These are phyloP conservation scores for Chrysoporthe cubensis DNA, from an alignment of 2,329 filamentous ascomycete genomes.

Conservation along the genomic window DNA sequence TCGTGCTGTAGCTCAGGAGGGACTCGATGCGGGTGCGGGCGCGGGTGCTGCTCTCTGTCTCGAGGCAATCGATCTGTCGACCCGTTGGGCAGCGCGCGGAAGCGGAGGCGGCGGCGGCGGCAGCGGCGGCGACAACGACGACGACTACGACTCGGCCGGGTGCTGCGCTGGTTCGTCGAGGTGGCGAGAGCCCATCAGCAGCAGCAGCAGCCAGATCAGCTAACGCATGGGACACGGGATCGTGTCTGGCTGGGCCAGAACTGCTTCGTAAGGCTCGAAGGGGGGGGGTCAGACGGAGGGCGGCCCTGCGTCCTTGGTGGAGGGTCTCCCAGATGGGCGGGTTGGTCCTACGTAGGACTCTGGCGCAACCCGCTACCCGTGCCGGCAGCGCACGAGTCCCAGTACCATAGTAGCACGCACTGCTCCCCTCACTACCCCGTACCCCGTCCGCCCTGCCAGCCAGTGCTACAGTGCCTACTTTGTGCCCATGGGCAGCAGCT, in stretches of 20 bases:
- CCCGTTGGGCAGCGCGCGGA: neutral
- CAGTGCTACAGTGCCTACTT: too few relatives aligned
- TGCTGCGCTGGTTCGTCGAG: slow-evolving; percentile 2
- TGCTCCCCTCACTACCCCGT: too few relatives aligned
- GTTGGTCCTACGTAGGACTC: slow-evolving; percentile 6
- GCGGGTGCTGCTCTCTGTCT: neutral
- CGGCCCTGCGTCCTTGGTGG: neutral
- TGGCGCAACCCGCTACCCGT: neutral
- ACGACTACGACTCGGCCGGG: neutral
- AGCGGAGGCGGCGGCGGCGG: neutral
- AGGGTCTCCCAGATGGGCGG: neutral
- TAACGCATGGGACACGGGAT: neutral
- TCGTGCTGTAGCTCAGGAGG: neutral
- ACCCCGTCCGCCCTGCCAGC: too few relatives aligned
- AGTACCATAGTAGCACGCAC: too few relatives aligned
- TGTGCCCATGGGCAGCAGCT: too few relatives aligned
- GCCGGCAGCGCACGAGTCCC: neutral
- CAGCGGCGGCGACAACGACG: neutral
- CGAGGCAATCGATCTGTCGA: neutral
- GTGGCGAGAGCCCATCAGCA: slow-evolving; percentile 12
- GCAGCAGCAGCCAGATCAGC: neutral
- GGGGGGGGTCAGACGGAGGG: neutral
- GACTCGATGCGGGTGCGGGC: neutral
- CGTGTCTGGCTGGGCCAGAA: neutral
- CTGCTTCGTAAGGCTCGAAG: neutral